Evolutionary conservation across 257 asterid species (phyloP).

Genomic region (Dorcoceras hygrometricum): DNA sequence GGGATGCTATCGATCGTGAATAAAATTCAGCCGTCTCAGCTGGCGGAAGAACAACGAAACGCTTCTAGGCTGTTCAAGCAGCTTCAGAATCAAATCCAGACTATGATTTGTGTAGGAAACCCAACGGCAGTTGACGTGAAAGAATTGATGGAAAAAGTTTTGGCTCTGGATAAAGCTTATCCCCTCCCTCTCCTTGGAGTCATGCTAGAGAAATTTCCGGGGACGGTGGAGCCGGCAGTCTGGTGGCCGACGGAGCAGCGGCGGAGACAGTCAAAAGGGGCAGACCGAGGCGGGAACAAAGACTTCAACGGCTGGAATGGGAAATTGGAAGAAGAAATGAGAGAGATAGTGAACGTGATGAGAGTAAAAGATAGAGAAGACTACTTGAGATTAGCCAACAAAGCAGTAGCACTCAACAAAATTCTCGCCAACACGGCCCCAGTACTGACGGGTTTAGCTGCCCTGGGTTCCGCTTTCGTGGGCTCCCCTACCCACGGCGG

Average conservation of each 20-base stretch:
- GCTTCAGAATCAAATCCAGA: constrained; percentile 30
- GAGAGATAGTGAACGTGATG: constrained; percentile 21
- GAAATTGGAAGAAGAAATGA: constrained; percentile 39
- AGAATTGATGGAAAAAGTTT: constrained; percentile 30
- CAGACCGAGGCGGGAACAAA: not conserved
- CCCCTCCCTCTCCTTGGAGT: constrained; percentile 40
- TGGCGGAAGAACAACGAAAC: constrained; percentile 47
- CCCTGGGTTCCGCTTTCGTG: constrained; percentile 29
- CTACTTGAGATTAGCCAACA: constrained; percentile 33
- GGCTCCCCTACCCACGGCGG: constrained; percentile 23
- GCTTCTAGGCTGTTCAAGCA: constrained; percentile 40
- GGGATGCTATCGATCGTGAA: constrained; percentile 33
- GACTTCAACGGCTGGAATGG: constrained; percentile 30
- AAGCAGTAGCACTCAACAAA: constrained; percentile 39
- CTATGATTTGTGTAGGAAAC: constrained; percentile 15
- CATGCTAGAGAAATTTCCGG: constrained; percentile 39
- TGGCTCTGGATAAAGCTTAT: constrained; percentile 40
- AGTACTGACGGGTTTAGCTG: constrained; percentile 36
- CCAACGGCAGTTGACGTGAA: constrained; percentile 28
- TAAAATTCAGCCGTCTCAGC: constrained; percentile 46
- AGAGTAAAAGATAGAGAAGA: constrained; percentile 34
- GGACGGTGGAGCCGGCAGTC: constrained; percentile 26
- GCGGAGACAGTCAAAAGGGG: not conserved
- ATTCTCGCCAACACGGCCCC: constrained; percentile 33
- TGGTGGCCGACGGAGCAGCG: constrained; percentile 40